Evolutionary conservation across 208 protist species (phyloP).

Genomic region (Phytomonas francai): DNA sequence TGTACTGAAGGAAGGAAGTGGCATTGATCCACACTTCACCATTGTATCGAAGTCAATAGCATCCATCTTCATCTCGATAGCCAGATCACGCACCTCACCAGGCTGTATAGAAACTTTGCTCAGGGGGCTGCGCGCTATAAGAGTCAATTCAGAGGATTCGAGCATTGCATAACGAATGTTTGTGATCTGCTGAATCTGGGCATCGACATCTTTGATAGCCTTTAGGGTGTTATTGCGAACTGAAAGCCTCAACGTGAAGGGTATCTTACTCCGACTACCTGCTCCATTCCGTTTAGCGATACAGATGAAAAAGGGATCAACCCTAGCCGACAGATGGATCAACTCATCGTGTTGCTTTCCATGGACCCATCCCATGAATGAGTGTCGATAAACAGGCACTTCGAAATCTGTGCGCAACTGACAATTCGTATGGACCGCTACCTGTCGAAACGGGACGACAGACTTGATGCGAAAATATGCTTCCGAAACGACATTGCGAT

Average conservation of each 20-base stretch:
- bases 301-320: not conserved
- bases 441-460: conserved; percentile 7
- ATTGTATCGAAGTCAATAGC: not conserved
- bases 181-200: not conserved
- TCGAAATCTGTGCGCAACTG: not conserved
- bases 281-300: not conserved
- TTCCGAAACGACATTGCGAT: conserved; percentile 7
- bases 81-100: not conserved
- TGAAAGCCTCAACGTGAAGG: not conserved
- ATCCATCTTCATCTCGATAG: not conserved
- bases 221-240: not conserved
- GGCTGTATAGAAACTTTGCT: not conserved
- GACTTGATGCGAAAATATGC: conserved; percentile 14
- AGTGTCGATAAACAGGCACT: not conserved
- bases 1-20: conserved; percentile 16
- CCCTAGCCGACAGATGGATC: not conserved
- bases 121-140: not conserved
- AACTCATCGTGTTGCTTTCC: not conserved
- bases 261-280: not conserved
- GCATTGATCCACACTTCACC: not conserved
- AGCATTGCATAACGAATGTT: not conserved
- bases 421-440: not conserved
- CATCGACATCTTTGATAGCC: not conserved
- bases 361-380: not conserved
- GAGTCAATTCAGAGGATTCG: not conserved